These are phyloP conservation scores for Paraurostyla sp. DNA, from an alignment of 73 alveolate species.

Conservation along the genomic window DNA sequence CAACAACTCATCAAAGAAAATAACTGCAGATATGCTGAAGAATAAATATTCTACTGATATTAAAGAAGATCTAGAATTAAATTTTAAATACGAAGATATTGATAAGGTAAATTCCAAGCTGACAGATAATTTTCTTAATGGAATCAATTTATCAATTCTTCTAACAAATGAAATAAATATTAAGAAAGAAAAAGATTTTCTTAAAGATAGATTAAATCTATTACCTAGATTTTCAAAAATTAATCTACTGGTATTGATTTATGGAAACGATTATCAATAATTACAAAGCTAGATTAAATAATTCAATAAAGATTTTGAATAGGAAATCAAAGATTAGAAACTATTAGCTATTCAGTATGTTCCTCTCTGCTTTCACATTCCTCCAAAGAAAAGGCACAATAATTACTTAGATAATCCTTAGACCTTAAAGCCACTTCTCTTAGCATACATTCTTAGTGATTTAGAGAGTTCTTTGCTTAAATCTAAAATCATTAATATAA, in stretches of 20 bases:
- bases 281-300: background rate
- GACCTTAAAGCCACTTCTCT: background rate
- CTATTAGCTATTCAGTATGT: background rate
- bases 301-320: background rate
- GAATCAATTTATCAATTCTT: background rate
- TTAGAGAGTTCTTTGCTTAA: background rate
- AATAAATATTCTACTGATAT: background rate
- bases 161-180: background rate
- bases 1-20: background rate
- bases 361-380: constrained; percentile 5
- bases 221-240: background rate
- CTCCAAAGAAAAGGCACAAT: background rate
- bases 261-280: background rate
- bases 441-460: background rate
- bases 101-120: background rate
- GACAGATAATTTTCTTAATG: background rate
- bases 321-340: background rate
- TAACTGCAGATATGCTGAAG: background rate
- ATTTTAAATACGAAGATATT: background rate
- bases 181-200: background rate
- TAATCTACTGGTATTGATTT: background rate
- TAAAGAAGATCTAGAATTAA: background rate
- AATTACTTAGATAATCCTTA: background rate
- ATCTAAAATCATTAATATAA: background rate
- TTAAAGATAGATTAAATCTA: background rate